Conservation (phyloP, 2,329 filamentous ascomycete species). For the Pyrenochaeta sp. region DNA sequence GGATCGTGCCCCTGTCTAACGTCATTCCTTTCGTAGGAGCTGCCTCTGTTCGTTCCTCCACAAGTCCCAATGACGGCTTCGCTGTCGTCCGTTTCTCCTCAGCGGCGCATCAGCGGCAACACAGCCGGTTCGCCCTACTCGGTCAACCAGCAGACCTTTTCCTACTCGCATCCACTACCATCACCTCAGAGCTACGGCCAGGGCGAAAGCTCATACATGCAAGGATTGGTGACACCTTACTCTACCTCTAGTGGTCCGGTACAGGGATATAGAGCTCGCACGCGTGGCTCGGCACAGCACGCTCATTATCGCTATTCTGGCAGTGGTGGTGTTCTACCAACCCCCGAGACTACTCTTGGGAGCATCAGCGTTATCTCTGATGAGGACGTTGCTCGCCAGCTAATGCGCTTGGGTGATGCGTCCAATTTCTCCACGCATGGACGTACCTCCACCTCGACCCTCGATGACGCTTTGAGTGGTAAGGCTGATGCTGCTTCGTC, state of each 20-base stretch:
- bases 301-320: constrained; percentile 52
- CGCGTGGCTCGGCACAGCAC: constrained; percentile 49
- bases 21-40: constrained; percentile 69
- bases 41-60: constrained; percentile 90
- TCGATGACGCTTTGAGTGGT: constrained; percentile 93
- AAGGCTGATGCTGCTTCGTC: constrained; percentile 72
- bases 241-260: constrained; percentile 42
- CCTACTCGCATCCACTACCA: constrained; percentile 77
- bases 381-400: constrained; percentile 94
- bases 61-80: constrained; percentile 85
- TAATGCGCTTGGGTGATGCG: constrained; percentile 94
- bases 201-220: constrained; percentile 46
- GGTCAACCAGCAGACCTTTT: constrained; percentile 80
- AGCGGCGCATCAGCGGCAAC: constrained; percentile 78
- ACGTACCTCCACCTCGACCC: constrained; percentile 88
- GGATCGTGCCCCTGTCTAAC: constrained; percentile 32
- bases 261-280: constrained; percentile 46
- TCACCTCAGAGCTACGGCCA: constrained; percentile 79
- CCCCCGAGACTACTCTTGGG: constrained; percentile 94
- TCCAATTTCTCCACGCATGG: constrained; percentile 88
- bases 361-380: constrained; percentile 87
- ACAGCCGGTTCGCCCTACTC: constrained; percentile 77
- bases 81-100: constrained; percentile 95
- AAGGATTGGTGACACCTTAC: constrained; percentile 49
- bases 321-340: constrained; percentile 75